A percentile compares a stretch with the other conserved stretches of the same genome.
Conservation (phyloP, 129 eudicot genomes). For the Helichrysum umbraculigerum region DNA sequence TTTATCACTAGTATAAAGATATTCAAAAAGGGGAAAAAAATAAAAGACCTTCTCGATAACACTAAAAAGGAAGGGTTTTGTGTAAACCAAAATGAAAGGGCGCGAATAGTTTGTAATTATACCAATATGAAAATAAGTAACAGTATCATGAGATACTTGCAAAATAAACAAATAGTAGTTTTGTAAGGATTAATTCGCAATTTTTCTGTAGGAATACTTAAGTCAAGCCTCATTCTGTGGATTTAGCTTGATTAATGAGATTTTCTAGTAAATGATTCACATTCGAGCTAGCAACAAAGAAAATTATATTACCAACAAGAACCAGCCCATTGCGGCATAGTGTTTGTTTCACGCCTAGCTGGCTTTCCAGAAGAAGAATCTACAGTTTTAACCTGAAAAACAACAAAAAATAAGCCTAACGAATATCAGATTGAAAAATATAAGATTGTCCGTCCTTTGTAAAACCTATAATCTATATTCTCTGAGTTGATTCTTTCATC, state of each 20-base stretch:
- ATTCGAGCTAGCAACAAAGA: conserved; percentile 9
- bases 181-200: background rate
- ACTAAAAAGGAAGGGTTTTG: background rate
- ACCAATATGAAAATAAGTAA: background rate
- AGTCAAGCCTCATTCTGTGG: conserved; percentile 7
- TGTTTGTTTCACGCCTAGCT: conserved; percentile 88
- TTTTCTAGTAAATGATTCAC: background rate
- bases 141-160: background rate
- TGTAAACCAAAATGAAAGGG: conserved; percentile 1
- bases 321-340: conserved; percentile 99
- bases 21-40: background rate
- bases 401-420: conserved; percentile 15
- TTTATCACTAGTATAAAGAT: background rate
- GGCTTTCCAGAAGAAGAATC: conserved; percentile 79
- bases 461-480: background rate
- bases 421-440: background rate
- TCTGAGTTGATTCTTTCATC: background rate
- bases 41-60: conserved; percentile 5
- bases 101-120: background rate
- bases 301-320: conserved; percentile 75
- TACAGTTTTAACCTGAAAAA: conserved; percentile 62
- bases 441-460: background rate
- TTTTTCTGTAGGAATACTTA: conserved; percentile 12
- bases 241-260: conserved; percentile 14
- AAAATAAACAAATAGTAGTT: background rate